A percentile compares a stretch with the other conserved stretches of the same genome.
These are phyloP conservation scores for Ogataea methylovora DNA, from an alignment of 805 yeast genomes.

Conservation along the genomic window DNA sequence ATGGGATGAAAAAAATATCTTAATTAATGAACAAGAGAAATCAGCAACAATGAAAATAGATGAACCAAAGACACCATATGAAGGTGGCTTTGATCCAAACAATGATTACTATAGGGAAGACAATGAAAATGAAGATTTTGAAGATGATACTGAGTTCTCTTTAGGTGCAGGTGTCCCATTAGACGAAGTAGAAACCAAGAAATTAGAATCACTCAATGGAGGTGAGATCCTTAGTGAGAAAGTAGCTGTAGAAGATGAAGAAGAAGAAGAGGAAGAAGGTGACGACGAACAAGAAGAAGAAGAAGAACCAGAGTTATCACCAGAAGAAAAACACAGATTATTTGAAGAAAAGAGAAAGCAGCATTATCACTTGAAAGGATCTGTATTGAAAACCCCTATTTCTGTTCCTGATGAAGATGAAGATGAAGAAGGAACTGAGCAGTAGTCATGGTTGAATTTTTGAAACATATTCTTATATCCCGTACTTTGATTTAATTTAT, in stretches of 20 bases:
- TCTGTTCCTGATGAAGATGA: slow-evolving; percentile 26
- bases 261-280: slow-evolving; percentile 21
- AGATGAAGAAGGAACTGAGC: slow-evolving; percentile 11
- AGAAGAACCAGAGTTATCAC: slow-evolving; percentile 30
- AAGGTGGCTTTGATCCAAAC: slow-evolving; percentile 77
- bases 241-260: slow-evolving; percentile 6
- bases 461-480: no score
- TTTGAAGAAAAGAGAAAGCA: slow-evolving; percentile 76
- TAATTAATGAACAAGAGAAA: slow-evolving; percentile 66
- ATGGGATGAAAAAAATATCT: slow-evolving; percentile 82
- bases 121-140: slow-evolving; percentile 43
- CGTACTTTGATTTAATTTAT: no score
- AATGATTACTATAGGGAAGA: slow-evolving; percentile 75
- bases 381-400: slow-evolving; percentile 37
- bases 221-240: slow-evolving; percentile 29
- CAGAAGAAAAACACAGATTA: slow-evolving; percentile 54
- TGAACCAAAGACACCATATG: slow-evolving; percentile 94
- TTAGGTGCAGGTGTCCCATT: slow-evolving; percentile 43
- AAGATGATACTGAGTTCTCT: slow-evolving; percentile 33
- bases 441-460: no score
- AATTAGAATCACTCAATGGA: slow-evolving; percentile 28
- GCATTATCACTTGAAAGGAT: slow-evolving; percentile 62
- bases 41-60: slow-evolving; percentile 75
- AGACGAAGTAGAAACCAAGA: slow-evolving; percentile 16
- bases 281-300: slow-evolving; percentile 26